Base-by-base conservation (phyloP, 140 eudicot species). In the Flaveria floridana region DNA sequence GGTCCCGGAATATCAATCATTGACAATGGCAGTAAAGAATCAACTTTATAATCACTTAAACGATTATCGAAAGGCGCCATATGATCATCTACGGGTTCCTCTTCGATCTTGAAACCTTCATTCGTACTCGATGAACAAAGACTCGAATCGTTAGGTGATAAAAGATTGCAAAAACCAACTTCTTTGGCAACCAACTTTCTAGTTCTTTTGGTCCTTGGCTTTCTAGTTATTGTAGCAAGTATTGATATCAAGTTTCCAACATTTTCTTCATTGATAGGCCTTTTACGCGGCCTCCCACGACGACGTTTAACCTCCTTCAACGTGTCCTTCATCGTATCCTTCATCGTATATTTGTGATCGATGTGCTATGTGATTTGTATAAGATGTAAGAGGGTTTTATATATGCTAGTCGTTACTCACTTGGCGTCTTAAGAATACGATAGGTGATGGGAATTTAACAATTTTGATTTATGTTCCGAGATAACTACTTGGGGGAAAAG, bases 1-100 rank as follows among this genome's bases (percentile, higher is more conserved):
- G 82, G 73, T 21, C 82, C 82, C 7, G 82, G 82, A 71, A 78
- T 78, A 12, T 71, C 39, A 66, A 71, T 30, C 72, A 13, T 78
- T 6, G 78, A 71, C 11, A 71, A 5, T 21, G 28, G 8, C 15
- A 67, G 78, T 10, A 52, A 50, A 26, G 6, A 48, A 5, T 12
- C 20, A 74, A 13, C 19, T 42, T 44, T 41, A 21, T 68, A 12
- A 70, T 20, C 55, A 4, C 68, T 55, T 55, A 48, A 67, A 56
- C 12, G 23, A 52, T 34, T 12, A 42, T 73, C 61, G 0, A 41
- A 58, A 28, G 20, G 14, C 16, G 7, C 14, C 75, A 18, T 4
- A 51, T 28, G 19, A 56, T 34, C n/a, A 25, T 3, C 21, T 34
- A 52, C 2, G 2, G 7, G 6, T 55, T 72, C 56, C n/a, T 73